A percentile compares a stretch with the other conserved stretches of the same genome.
Conservation (phyloP, 805 yeast genomes). For the Candida yuanshanica region DNA sequence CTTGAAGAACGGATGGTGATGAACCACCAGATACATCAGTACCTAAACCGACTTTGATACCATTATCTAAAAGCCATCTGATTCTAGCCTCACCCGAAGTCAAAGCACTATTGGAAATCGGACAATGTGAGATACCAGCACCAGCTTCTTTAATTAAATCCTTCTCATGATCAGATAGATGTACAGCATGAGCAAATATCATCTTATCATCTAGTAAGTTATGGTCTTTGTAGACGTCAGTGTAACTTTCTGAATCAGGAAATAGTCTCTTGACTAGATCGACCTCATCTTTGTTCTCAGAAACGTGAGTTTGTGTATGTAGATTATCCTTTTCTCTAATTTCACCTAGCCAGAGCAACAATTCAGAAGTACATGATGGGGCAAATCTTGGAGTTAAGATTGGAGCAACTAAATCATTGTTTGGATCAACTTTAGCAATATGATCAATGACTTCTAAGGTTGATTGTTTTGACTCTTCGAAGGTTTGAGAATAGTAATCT, state of each 20-base stretch:
- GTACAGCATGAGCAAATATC: slow-evolving; percentile 85
- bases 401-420: slow-evolving; percentile 52
- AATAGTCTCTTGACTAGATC: slow-evolving; percentile 66
- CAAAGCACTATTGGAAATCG: slow-evolving; percentile 81
- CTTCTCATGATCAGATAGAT: slow-evolving; percentile 61
- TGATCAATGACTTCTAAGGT: slow-evolving; percentile 55
- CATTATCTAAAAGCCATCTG: slow-evolving; percentile 56
- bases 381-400: slow-evolving; percentile 93
- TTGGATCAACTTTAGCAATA: slow-evolving; percentile 48
- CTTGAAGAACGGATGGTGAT: slow-evolving; percentile 55
- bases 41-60: slow-evolving; percentile 75
- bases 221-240: slow-evolving; percentile 69
- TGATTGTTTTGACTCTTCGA: slow-evolving; percentile 46
- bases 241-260: slow-evolving; percentile 63
- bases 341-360: slow-evolving; percentile 59
- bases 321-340: slow-evolving; percentile 42
- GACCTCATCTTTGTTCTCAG: slow-evolving; percentile 75
- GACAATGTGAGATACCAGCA: slow-evolving; percentile 88
- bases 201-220: slow-evolving; percentile 60
- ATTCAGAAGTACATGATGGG: slow-evolving; percentile 67
- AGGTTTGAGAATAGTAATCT: slow-evolving; percentile 56
- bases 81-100: slow-evolving; percentile 90
- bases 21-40: slow-evolving; percentile 79
- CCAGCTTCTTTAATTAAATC: slow-evolving; percentile 45
- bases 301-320: slow-evolving; percentile 87